Conservation (phyloP, 75 land plant genomes). For the Larix kaempferi region DNA sequence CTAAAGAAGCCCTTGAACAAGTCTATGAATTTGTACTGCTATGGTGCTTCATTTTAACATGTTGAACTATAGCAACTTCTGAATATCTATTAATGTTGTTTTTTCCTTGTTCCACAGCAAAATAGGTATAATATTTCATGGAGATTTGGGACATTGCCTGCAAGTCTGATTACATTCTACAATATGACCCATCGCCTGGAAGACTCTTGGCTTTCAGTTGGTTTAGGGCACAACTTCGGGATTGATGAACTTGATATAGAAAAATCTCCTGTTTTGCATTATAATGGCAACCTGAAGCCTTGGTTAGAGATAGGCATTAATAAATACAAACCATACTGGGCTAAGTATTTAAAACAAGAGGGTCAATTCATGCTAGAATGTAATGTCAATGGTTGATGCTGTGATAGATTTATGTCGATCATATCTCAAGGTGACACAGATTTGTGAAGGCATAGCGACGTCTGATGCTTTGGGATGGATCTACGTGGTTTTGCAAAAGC, state of each 20-base stretch:
- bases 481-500: constrained; percentile 2
- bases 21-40: neutral
- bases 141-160: constrained; percentile 36
- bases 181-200: constrained; percentile 51
- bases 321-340: constrained; percentile 55
- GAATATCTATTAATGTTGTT: neutral
- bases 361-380: constrained; percentile 60
- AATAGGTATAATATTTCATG: constrained; percentile 14
- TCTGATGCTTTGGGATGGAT: neutral
- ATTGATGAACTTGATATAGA: constrained; percentile 19
- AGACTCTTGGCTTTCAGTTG: constrained; percentile 37
- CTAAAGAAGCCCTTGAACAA: neutral
- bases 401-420: neutral
- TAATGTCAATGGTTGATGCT: constrained; percentile 50
- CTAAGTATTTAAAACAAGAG: constrained; percentile 43
- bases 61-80: neutral
- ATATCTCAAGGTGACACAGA: neutral
- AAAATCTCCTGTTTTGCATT: constrained; percentile 63
- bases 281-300: constrained; percentile 80
- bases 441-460: constrained; percentile 3
- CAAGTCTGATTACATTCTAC: constrained; percentile 67
- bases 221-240: constrained; percentile 54
- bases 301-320: constrained; percentile 79
- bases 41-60: neutral
- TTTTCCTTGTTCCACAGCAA: constrained; percentile 11